Evolutionary conservation across 225 moss, liverwort and hornwort species (phyloP), one percentile per base, ranked within the genome.

Genomic region (Anthoceros angustus): DNA sequence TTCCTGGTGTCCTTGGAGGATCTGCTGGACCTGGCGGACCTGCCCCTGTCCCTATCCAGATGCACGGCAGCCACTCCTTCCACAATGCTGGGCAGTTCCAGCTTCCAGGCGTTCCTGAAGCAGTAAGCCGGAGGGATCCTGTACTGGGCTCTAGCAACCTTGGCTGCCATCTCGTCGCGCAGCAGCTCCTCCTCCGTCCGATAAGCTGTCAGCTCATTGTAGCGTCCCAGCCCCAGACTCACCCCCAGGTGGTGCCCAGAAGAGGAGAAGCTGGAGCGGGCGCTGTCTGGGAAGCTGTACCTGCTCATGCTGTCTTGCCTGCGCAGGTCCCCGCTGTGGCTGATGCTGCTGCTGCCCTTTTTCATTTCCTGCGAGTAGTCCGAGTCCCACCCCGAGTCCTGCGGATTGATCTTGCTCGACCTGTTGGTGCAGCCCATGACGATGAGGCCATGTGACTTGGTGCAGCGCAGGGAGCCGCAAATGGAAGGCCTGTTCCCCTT

Each of bases 41-140:
- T 55, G 16, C 23, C 55, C 18, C 23, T 55, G 55, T 55, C 32
- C 4, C 32, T 32, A 32, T 32, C 32, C 32, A 32, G 32, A 32
- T 32, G 55, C 55, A 55, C 55, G 4, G 55, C 55, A 7, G 23
- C 23, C 55, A 55, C 23, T 4, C n/a, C 55, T 55, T 55, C 55
- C 23, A 20, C 23, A 15, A 55, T 55, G 55, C 18, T 55, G 55
- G 55, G 55, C 55, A 55, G 55, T 23, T 55, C 55, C 55, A 55
- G 16, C 55, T 55, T 55, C 55, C 55, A 55, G n/a, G 55, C 5
- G 55, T 8, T 20, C 55, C 55, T 18, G 12, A 55, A 55, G 55
- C 55, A 55, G 55, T 55, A 55, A 23, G 55, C 55, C 18, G 55
- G 55, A 7, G 55, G 55, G 14, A 55, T 55, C 55, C 55, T 55